Base-by-base conservation (phyloP, 352 stramenopile species). In the Hyaloperonospora brassicae region DNA sequence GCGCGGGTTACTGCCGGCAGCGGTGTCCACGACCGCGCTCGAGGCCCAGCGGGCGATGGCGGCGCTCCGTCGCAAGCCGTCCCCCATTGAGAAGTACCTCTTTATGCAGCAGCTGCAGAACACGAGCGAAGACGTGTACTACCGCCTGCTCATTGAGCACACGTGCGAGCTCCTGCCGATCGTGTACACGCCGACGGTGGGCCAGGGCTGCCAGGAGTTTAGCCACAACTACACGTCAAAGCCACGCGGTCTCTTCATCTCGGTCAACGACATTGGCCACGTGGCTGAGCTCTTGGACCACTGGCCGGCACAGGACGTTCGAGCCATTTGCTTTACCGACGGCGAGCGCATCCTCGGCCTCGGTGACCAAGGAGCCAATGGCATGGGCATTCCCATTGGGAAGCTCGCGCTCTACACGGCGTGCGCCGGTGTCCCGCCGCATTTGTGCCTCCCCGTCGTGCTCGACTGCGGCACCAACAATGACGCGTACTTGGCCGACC, bases 171-270 rank as follows among this genome's bases (percentile, higher is more conserved):
- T 98, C 59, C 95, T 97, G 75, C 96, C 96, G 7, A 85, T 98
- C 34, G 95, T 98, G 53, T 99, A 99, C 73, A 99, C 96, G 6
- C 96, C 96, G 13, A 98, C 93, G 2, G 96, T 99, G 0, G 95
- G 95, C 41, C 86, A 97, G 49, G 84, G 74, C 24, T 96, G 87
- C 64, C 52, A 87, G 51, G 78, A 96, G 69, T 98, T 98, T 73
- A 93, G 72, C 51, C 74, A 86, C 57, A 88, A 89, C 49, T 98
- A 95, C 73, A 70, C 83, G 45, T 79, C 94, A 57, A 85, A 79
- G 38, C 90, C 93, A 22, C 70, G 92, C 14, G 82, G 84, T 8
- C 95, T 98, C 68, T 98, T 97, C 73, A 87, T 94, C 50, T 89
- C 84, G 36, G 57, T 92, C 47, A 85, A 91, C 50, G 81, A 94